Conservation (phyloP, 306 rosid genomes). For the Dryas octopetala region DNA sequence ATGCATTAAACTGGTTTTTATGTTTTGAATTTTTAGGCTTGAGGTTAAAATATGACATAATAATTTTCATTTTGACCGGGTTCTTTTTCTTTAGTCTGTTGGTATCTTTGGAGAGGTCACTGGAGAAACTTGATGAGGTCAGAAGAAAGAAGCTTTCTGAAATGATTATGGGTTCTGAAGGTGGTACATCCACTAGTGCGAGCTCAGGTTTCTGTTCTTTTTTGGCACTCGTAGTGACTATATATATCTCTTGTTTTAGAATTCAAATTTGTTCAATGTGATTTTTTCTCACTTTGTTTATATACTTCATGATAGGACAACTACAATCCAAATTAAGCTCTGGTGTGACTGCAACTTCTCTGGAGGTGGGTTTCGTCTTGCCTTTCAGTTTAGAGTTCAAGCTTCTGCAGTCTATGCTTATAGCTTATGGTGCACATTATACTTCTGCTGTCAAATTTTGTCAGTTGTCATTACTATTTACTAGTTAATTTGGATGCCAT, state of each 20-base stretch:
- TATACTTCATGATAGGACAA: conserved; percentile 46
- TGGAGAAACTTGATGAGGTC: conserved; percentile 98
- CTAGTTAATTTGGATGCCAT: not conserved
- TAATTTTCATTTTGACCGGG: conserved; percentile 22
- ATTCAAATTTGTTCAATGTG: not conserved
- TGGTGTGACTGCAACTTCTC: conserved; percentile 55
- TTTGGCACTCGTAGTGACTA: conserved; percentile 17
- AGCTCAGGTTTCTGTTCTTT: conserved; percentile 58
- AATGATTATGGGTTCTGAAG: conserved; percentile 91
- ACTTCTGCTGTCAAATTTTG: not conserved
- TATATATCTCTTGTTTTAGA: not conserved
- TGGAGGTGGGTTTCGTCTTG: conserved; percentile 50
- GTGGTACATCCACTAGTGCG: conserved; percentile 49
- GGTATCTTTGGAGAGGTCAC: conserved; percentile 93
- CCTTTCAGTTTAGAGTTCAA: not conserved
- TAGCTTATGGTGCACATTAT: not conserved
- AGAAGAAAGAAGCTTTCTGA: conserved; percentile 93
- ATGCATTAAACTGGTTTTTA: not conserved
- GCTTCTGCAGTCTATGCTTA: not conserved
- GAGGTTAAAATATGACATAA: conserved; percentile 14
- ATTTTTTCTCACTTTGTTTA: conserved; percentile 11
- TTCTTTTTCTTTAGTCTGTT: conserved; percentile 58
- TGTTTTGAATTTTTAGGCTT: conserved; percentile 2
- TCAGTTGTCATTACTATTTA: not conserved
- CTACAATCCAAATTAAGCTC: conserved; percentile 48